Conservation (phyloP, 148 eudicot species). For the Pharnaceum exiguum region DNA sequence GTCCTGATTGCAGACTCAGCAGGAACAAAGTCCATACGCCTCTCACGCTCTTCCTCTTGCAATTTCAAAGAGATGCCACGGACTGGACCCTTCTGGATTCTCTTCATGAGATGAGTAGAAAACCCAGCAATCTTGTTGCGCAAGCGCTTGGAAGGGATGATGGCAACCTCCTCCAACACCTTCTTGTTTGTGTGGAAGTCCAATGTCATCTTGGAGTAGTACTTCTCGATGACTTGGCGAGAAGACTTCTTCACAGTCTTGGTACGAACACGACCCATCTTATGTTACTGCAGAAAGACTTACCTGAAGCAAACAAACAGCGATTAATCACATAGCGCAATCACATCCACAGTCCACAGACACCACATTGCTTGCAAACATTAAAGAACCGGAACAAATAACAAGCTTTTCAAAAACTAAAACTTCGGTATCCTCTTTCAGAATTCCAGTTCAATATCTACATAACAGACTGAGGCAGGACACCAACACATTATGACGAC, state of each 20-base stretch:
- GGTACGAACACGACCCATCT: conserved; percentile 50
- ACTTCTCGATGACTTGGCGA: conserved; percentile 36
- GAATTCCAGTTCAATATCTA: no score
- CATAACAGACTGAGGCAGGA: no score
- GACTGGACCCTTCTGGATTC: conserved; percentile 48
- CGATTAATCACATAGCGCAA: no score
- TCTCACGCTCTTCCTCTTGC: conserved; percentile 48
- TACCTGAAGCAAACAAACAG: no score
- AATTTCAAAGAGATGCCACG: conserved; percentile 41
- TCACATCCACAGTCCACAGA: no score
- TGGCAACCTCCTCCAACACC: conserved; percentile 42
- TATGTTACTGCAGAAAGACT: no score
- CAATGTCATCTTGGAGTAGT: conserved; percentile 37
- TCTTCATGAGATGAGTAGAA: conserved; percentile 47
- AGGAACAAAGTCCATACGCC: conserved; percentile 46
- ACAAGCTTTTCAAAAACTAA: no score
- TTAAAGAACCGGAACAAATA: no score
- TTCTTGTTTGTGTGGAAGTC: conserved; percentile 59
- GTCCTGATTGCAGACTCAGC: conserved; percentile 37
- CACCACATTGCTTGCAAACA: no score
- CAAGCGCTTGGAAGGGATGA: conserved; percentile 42
- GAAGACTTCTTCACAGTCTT: conserved; percentile 42
- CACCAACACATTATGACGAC: no score
- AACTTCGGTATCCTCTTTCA: no score
- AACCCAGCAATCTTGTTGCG: conserved; percentile 51